Evolutionary conservation across 345 rosid genomes (phyloP).

Genomic region (Dipteronia sinensis): DNA sequence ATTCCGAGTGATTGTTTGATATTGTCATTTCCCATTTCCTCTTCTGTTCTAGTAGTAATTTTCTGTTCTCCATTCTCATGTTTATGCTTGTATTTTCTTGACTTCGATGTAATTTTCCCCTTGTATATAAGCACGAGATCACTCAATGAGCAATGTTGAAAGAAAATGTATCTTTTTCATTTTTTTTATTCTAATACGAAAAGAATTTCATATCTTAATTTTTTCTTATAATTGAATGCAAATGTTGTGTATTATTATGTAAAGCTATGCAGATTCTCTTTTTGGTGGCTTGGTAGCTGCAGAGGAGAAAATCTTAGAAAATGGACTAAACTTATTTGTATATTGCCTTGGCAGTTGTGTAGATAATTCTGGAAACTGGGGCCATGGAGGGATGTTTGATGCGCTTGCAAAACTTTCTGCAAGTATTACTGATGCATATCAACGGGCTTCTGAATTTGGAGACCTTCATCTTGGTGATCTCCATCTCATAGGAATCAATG

Average conservation of each 20-base stretch:
- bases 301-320: not conserved
- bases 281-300: not conserved
- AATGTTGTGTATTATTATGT: not conserved
- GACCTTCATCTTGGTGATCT: constrained; percentile 90
- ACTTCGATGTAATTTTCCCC: not conserved
- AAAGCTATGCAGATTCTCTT: not conserved
- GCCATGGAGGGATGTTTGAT: constrained; percentile 87
- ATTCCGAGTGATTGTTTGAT: not conserved
- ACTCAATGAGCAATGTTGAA: not conserved
- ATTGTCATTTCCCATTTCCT: not conserved
- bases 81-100: not conserved
- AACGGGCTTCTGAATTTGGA: constrained; percentile 56
- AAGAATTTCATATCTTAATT: not conserved
- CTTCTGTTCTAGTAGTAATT: not conserved
- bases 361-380: constrained; percentile 91
- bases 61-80: not conserved
- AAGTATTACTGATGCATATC: constrained; percentile 58
- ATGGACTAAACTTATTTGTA: constrained; percentile 18
- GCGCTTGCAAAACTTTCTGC: constrained; percentile 61
- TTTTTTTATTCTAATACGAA: not conserved
- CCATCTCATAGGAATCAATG: constrained; percentile 67
- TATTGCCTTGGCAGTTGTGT: constrained; percentile 57
- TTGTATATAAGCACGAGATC: not conserved
- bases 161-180: not conserved
- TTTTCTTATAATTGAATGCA: not conserved